Conservation (phyloP, 495 filamentous ascomycete species). For the Hypoxylon fuscum region DNA sequence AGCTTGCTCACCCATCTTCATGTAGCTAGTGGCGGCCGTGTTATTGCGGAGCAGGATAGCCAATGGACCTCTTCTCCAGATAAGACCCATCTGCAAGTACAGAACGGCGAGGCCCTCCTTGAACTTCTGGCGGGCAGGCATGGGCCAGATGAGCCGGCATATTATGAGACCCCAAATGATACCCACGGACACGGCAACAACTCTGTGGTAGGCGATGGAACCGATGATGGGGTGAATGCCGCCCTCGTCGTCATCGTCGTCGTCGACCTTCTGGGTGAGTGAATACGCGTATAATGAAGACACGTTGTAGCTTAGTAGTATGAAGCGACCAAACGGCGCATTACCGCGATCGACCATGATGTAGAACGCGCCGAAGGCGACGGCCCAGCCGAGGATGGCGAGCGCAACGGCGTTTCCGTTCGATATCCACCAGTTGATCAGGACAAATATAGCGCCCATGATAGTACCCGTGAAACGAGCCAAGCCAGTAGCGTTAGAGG, state of each 20-base stretch:
- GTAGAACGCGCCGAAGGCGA: conserved; percentile 85
- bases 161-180: conserved; percentile 93
- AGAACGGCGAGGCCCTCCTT: conserved; percentile 85
- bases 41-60: conserved; percentile 68
- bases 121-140: conserved; percentile 84
- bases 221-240: conserved; percentile 82
- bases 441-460: conserved; percentile 78
- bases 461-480: conserved; percentile 89
- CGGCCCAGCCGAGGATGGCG: conserved; percentile 78
- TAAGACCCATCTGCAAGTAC: conserved; percentile 92
- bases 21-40: conserved; percentile 68
- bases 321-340: conserved; percentile 91
- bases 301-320: conserved; percentile 96
- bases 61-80: conserved; percentile 96
- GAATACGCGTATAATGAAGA: conserved; percentile 94
- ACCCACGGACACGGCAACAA: conserved; percentile 85
- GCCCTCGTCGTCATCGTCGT: conserved; percentile 86
- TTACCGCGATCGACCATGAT: conserved; percentile 85
- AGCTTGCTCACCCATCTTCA: conserved; percentile 83
- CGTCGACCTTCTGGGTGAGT: conserved; percentile 77
- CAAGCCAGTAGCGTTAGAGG: conserved; percentile 89
- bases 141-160: conserved; percentile 90
- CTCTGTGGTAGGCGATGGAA: conserved; percentile 89
- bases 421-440: conserved; percentile 78
- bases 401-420: conserved; percentile 76